Evolutionary conservation across 2,329 filamentous ascomycete genomes (phyloP).

Genomic region (Tolypocladium endophyticum): DNA sequence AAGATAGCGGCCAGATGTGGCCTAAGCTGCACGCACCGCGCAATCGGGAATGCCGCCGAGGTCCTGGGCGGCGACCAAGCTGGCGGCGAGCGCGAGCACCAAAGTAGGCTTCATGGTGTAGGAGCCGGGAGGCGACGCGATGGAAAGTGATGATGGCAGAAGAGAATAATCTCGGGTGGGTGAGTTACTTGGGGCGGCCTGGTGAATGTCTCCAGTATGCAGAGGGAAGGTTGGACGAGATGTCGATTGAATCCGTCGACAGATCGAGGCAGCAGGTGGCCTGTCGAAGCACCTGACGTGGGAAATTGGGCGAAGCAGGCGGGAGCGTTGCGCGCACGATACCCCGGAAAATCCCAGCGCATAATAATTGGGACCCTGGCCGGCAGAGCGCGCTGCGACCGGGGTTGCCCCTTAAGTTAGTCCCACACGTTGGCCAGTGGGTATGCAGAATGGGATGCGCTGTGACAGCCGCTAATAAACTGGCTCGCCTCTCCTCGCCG

Average conservation of each 20-base stretch:
- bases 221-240: not conserved
- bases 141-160: not conserved
- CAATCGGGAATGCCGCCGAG: conserved; percentile 22
- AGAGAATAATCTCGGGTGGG: not conserved
- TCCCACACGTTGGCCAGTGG: not conserved
- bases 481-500: not conserved
- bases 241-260: not conserved
- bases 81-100: conserved; percentile 18
- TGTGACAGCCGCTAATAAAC: not conserved
- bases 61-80: conserved; percentile 22
- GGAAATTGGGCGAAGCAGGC: not conserved
- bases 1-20: not conserved
- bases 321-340: not conserved
- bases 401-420: not conserved
- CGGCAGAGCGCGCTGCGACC: not conserved
- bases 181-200: not conserved
- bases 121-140: not conserved
- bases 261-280: not conserved
- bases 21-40: conserved; percentile 21
- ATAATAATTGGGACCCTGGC: not conserved
- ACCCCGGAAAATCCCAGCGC: not conserved
- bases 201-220: not conserved
- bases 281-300: not conserved
- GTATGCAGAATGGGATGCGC: not conserved
- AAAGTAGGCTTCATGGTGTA: conserved; percentile 25